Base-by-base conservation (phyloP, 2,329 filamentous ascomycete genomes). In the Harringtonia lauricola region DNA sequence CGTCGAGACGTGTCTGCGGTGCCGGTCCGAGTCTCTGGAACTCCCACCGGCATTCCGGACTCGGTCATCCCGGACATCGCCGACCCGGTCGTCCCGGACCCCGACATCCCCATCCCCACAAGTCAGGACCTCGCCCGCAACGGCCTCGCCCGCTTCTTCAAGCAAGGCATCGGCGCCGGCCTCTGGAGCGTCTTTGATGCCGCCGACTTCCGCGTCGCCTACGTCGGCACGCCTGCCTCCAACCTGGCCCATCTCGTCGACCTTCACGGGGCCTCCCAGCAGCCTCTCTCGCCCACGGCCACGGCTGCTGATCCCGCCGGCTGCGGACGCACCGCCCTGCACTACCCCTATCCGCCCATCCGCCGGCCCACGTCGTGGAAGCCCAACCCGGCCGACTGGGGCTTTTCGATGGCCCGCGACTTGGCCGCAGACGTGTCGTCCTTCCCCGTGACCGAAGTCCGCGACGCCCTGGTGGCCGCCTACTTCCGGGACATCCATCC, bases 401-500 rank as follows among this genome's bases (percentile, higher is more conserved):
- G 37, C 26, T 36, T 41, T 24, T 33, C 19, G 9, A 5, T n/a
- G 18, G 35, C 35, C 15, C 34, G 22, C 8, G 49, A 53, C 29
- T 35, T 49, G 13, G 46, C 47, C 9, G 17, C 42, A 2, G 49
- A 53, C 36, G 33, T 49, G 18, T 36, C 42, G 13, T 43, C 41
- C 7, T 46, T 52, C n/a, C 51, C 50, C 4, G 44, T 42, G 5
- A 41, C 46, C 28, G 50, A 54, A 14, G 46, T 57, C 31, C 49
- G 53, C n/a, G 51, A 57, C 34, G 52, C 51, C 8, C 45, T 57
- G 13, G 50, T 57, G 17, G 33, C 46, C 9, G 43, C 50, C 10
- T 60, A 57, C 42, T 59, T 60, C 35, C 47, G 53, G 2, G 49
- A 56, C 36, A 49, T 60, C 6, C 51, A 58, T 24, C 57, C 55